Base-by-base conservation (phyloP, 164 flowering plant genomes). In the Saururus chinensis region DNA sequence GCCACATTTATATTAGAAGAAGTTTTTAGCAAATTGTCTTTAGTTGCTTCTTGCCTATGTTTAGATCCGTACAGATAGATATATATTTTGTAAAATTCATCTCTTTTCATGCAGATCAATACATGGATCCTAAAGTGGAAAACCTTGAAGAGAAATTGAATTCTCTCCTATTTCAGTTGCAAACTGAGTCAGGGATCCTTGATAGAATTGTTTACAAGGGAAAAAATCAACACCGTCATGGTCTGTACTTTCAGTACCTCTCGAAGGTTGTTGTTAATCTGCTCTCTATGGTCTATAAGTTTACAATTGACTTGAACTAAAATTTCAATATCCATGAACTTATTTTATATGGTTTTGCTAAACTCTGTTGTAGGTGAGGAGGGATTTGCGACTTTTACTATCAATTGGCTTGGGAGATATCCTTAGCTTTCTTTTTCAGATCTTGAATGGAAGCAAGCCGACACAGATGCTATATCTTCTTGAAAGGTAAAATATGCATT, bases 201-300 rank as follows among this genome's bases (percentile, higher is more conserved):
- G 85, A 87, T 60, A 74, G 88, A 64, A 68, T 85, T 49, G 81
- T 85, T 0, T 79, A 87, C 82, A 87, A 89, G 72, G 81, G 80
- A 69, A 89, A 85, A 78, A 87, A 89, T 62, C 96, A 89, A 74
- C 96, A 89, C 42, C 61, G 93, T 0, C 79, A 89, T 21, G 70
- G 77, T 65, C 74, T 75, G 1, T 87, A 89, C 66, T 89, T 87
- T 62, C 85, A 84, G 65, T 80, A 77, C 61, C 71, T 87, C 26
- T 21, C 80, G 41, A 87, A 87, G 92, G 96, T 84, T 66, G 11
- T 48, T 60, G 13, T 24, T 20, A 7, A 14, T 54, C 48, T 70
- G 7, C 25, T 25, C 20, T 48, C 45, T 35, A 8, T 9, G 11
- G 49, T 19, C 24, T 35, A n/a, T 49, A 41, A 1, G 22, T 61